phyloP scores from a whole-genome alignment of 108 stramenopile species.

The Chaetoceros muelleri region DNA sequence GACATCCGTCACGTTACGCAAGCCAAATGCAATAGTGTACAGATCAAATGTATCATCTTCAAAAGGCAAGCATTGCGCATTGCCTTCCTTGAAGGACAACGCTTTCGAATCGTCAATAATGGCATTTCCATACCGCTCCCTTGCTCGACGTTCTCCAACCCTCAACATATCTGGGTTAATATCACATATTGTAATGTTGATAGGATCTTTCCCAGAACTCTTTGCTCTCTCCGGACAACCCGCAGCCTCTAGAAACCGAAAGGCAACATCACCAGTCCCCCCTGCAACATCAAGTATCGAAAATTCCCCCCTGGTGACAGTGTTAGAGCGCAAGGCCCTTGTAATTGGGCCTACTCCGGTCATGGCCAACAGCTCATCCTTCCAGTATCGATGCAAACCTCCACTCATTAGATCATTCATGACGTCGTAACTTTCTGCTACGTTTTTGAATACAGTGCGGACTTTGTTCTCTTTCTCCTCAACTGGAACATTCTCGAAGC shows the following conservation, averaged over 20 bases:
- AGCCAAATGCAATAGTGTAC: slow-evolving; percentile 97
- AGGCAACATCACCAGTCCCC: slow-evolving; percentile 97
- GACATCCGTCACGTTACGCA: slow-evolving; percentile 96
- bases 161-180: slow-evolving; percentile 95
- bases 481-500: slow-evolving; percentile 51
- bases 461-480: slow-evolving; percentile 72
- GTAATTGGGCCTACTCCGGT: slow-evolving; percentile 59
- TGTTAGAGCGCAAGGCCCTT: slow-evolving; percentile 18
- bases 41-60: slow-evolving; percentile 86
- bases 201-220: slow-evolving; percentile 38
- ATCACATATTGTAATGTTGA: slow-evolving; percentile 91
- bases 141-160: slow-evolving; percentile 74
- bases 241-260: slow-evolving; percentile 82
- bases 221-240: slow-evolving; percentile 44
- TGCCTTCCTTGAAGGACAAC: slow-evolving; percentile 73
- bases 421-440: slow-evolving; percentile 88
- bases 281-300: slow-evolving; percentile 92
- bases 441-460: slow-evolving; percentile 75
- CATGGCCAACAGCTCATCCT: slow-evolving; percentile 83
- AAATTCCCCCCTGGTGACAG: slow-evolving; percentile 9
- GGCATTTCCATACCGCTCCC: slow-evolving; percentile 33
- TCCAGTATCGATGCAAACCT: slow-evolving; percentile 94
- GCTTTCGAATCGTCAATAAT: slow-evolving; percentile 39
- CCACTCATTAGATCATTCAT: slow-evolving; percentile 99
- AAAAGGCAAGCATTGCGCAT: slow-evolving; percentile 92